These are phyloP conservation scores for Ilyonectria mors-panacis DNA, from an alignment of 2,329 filamentous ascomycete species.

Conservation along the genomic window DNA sequence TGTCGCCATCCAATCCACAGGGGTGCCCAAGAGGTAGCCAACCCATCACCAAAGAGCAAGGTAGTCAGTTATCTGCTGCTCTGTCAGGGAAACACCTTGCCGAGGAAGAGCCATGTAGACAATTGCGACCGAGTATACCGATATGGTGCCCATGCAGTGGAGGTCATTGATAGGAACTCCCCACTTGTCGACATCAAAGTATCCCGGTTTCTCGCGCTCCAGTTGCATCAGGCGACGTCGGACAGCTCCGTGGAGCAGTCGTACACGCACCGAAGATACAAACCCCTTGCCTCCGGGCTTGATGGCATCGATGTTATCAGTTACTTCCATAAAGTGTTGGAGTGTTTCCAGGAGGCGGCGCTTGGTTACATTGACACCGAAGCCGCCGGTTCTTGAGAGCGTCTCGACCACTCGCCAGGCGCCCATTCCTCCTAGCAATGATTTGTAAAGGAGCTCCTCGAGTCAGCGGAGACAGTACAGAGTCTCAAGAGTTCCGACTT, in stretches of 20 bases:
- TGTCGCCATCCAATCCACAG: slow-evolving; percentile 72
- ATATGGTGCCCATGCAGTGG: slow-evolving; percentile 80
- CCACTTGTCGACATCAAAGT: slow-evolving; percentile 71
- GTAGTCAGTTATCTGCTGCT: slow-evolving; percentile 77
- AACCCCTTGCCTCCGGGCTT: slow-evolving; percentile 75
- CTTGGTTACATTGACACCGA: slow-evolving; percentile 76
- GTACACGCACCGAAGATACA: slow-evolving; percentile 73
- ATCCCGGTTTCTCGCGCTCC: slow-evolving; percentile 66
- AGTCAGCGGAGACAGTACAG: not conserved
- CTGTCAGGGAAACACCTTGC: slow-evolving; percentile 77
- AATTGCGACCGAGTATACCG: slow-evolving; percentile 77
- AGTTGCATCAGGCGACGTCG: slow-evolving; percentile 74
- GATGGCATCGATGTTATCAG: slow-evolving; percentile 74
- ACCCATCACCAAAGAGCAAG: slow-evolving; percentile 84
- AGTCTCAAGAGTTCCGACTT: slow-evolving; percentile 33
- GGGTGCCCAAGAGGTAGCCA: slow-evolving; percentile 79
- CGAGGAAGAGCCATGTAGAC: slow-evolving; percentile 79
- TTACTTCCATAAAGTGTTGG: slow-evolving; percentile 82
- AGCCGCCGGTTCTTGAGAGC: slow-evolving; percentile 81
- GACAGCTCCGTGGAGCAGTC: slow-evolving; percentile 76
- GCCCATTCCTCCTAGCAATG: slow-evolving; percentile 79
- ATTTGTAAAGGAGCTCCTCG: slow-evolving; percentile 71
- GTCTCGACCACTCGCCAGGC: slow-evolving; percentile 82
- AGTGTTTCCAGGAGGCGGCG: slow-evolving; percentile 78
- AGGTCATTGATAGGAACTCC: slow-evolving; percentile 82